phyloP scores from a whole-genome alignment of 1,139 yeast species.

The Kluyveromyces sp. region DNA sequence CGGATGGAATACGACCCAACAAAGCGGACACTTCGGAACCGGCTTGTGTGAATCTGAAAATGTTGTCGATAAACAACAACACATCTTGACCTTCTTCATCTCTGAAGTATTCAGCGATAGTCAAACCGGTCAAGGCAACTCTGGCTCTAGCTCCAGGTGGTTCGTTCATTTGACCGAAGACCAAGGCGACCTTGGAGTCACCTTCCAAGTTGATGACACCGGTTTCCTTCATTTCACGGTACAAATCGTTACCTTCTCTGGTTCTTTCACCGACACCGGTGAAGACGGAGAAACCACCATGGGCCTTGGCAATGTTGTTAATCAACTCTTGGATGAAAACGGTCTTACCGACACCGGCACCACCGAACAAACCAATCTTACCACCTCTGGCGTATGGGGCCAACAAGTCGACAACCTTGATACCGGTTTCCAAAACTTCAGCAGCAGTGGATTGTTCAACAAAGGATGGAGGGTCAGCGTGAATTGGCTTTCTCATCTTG shows the following conservation, averaged over 20 bases:
- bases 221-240: constrained; percentile 99
- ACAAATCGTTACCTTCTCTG: constrained; percentile 99
- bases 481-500: constrained; percentile 93
- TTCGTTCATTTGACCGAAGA: constrained; percentile 99
- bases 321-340: constrained; percentile 99
- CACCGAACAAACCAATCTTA: constrained; percentile 99
- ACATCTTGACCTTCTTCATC: constrained; percentile 99
- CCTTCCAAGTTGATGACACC: constrained; percentile 99
- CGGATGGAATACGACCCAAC: constrained; percentile 99
- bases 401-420: constrained; percentile 97
- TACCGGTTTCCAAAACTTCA: constrained; percentile 98
- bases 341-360: constrained; percentile 99
- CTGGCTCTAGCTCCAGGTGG: constrained; percentile 99
- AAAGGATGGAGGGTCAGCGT: constrained; percentile 94
- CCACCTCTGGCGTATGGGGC: constrained; percentile 99
- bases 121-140: constrained; percentile 99
- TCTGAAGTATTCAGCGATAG: constrained; percentile 99
- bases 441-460: constrained; percentile 97
- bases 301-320: constrained; percentile 99
- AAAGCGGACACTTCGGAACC: constrained; percentile 99
- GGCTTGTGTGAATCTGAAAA: constrained; percentile 99
- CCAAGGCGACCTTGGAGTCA: constrained; percentile 98
- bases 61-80: constrained; percentile 97
- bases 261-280: constrained; percentile 99
- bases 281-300: constrained; percentile 99